Percentiles rank a stretch among this genome's conserved stretches.
phyloP scores from a whole-genome alignment of 257 asterid genomes.

The Solanum bulbocastanum region DNA sequence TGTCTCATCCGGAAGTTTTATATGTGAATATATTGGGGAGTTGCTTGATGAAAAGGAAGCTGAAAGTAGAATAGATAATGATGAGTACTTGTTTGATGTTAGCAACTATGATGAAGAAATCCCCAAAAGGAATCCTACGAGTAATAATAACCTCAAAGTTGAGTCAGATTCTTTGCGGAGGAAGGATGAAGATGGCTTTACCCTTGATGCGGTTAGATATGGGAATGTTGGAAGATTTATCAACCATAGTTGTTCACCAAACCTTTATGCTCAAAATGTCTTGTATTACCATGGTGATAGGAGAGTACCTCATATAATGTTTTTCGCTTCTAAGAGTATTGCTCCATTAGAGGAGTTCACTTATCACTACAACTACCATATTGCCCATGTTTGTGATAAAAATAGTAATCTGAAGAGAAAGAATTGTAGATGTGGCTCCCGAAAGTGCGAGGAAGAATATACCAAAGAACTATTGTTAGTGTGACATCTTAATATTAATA shows the following conservation, averaged over 20 bases:
- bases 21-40: too few relatives aligned
- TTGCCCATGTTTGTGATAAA: too few relatives aligned
- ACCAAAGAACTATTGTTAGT: background rate
- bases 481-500: too few relatives aligned
- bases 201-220: slow-evolving; percentile 21
- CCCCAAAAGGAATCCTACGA: background rate
- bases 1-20: background rate
- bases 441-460: background rate
- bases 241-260: slow-evolving; percentile 25
- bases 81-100: slow-evolving; percentile 6
- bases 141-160: background rate
- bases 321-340: too few relatives aligned
- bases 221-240: slow-evolving; percentile 58
- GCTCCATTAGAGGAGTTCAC: too few relatives aligned
- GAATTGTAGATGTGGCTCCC: too few relatives aligned
- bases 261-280: slow-evolving; percentile 26
- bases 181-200: background rate
- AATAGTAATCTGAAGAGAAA: too few relatives aligned
- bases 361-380: too few relatives aligned
- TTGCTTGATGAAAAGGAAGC: too few relatives aligned
- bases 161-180: background rate
- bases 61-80: background rate
- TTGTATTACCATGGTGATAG: slow-evolving; percentile 26
- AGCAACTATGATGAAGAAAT: background rate
- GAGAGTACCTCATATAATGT: slow-evolving; percentile 25